Evolutionary conservation across 2,329 filamentous ascomycete species (phyloP), one percentile per base, ranked within the genome.

Genomic region (Byssothecium circinans): DNA sequence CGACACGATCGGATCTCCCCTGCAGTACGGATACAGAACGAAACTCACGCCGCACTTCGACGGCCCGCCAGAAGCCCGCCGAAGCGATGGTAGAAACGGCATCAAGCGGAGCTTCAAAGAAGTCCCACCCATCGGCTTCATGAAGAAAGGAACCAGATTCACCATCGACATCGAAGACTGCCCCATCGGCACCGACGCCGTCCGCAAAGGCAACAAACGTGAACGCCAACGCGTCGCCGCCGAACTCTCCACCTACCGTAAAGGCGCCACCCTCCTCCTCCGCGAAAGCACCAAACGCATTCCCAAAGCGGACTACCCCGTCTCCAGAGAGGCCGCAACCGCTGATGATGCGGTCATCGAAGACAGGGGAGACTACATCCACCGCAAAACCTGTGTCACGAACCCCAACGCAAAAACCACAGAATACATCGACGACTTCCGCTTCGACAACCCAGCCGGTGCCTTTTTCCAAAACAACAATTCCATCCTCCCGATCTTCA

Each of bases 381-480:
- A 96, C 68, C 78, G 87, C 69, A 97, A 97, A 72, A 88, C 85
- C 3, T 97, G 89, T 77, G 83, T 95, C 58, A 96, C 91, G 3
- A 85, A 96, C 74, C 83, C 84, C 69, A 95, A 92, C 57, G 87
- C 82, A 55, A 88, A 81, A 41, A 86, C 88, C 3, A 91, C 88
- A 23, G 94, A 99, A 72, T 96, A 95, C 73, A 82, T 99, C 53
- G 89, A 87, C 65, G 75, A 84, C 70, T 94, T 87, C 75, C 78
- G 85, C 65, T 96, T 99, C 75, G 86, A 86, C 69, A 97, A 95
- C 75, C 89, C 88, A 2, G 94, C 94, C 10, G 91, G 91, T 50
- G 85, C 89, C 43, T 99, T 99, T 77, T 99, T 99, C 82, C 94
- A 99, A 69, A 99, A 99, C 80, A 99, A 99, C 81, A 97, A 97